A percentile compares a stretch with the other conserved stretches of the same genome.
Evolutionary conservation across 2,329 filamentous ascomycete species (phyloP).

Genomic region (Sporothrix humicola): DNA sequence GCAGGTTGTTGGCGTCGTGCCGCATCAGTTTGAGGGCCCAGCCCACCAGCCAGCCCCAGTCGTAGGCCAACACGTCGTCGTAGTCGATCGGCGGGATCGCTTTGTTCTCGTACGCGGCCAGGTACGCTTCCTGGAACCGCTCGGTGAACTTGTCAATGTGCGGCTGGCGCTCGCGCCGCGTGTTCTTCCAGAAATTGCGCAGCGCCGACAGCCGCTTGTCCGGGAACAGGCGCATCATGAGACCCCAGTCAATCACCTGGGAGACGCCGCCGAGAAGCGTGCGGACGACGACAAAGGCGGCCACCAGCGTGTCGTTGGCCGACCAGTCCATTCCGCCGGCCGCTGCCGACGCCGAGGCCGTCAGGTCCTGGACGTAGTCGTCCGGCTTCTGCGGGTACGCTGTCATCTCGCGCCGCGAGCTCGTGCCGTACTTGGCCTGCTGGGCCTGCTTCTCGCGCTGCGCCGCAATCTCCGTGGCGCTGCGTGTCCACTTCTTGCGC

Average conservation of each 20-base stretch:
- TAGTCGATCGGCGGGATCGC: slow-evolving; percentile 68
- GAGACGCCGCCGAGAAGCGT: slow-evolving; percentile 66
- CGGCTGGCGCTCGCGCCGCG: slow-evolving; percentile 57
- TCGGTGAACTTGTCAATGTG: slow-evolving; percentile 63
- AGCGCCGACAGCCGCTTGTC: slow-evolving; percentile 57
- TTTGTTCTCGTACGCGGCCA: slow-evolving; percentile 68
- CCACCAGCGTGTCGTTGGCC: slow-evolving; percentile 55
- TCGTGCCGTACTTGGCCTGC: slow-evolving; percentile 41
- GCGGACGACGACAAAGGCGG: slow-evolving; percentile 63
- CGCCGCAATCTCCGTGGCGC: background rate
- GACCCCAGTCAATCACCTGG: slow-evolving; percentile 64
- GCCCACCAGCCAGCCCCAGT: slow-evolving; percentile 69
- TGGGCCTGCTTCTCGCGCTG: slow-evolving; percentile 27
- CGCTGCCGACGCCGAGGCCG: background rate
- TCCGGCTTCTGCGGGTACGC: slow-evolving; percentile 44
- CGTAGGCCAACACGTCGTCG: slow-evolving; percentile 66
- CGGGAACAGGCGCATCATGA: slow-evolving; percentile 63
- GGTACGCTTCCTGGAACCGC: slow-evolving; percentile 69
- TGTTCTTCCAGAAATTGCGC: slow-evolving; percentile 60
- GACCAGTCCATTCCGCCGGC: slow-evolving; percentile 47
- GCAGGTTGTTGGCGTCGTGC: slow-evolving; percentile 55
- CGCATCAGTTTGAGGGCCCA: slow-evolving; percentile 66
- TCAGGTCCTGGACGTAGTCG: slow-evolving; percentile 44
- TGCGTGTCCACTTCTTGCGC: slow-evolving; percentile 5
- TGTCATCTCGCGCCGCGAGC: slow-evolving; percentile 44